Evolutionary conservation across 2,329 filamentous ascomycete genomes (phyloP), one percentile per base, ranked within the genome.

Genomic region (Cladosporium sphaerospermum): DNA sequence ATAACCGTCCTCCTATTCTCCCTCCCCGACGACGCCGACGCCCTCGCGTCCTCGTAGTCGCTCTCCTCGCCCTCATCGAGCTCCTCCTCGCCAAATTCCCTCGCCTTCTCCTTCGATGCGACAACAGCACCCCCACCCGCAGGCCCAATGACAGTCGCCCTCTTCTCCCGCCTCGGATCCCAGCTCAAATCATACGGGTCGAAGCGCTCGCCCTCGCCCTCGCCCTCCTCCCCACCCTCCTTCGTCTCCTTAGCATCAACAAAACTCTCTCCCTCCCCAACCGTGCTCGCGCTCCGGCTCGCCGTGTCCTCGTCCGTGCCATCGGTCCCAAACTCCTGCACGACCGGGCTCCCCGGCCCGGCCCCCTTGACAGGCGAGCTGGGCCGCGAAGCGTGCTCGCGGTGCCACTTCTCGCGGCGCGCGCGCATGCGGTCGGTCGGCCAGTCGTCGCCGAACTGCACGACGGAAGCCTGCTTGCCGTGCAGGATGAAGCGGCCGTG

Each of bases 391-490:
- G 45, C 45, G 14, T 51, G 51, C 16, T 46, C 51, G 28, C 40
- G 34, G 40, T 53, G 51, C 57, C 64, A 67, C 47, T 59, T 57
- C 56, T 68, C 67, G 45, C 65, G 59, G 11, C 66, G 60, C 31
- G 59, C 32, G 45, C 61, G 60, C 61, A 69, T 68, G 28, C 62
- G 63, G 42, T 68, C 67, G 14, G 80, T 85, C 63, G 92, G 85
- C 74, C 96, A 84, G 62, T 96, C 92, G n/a, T 85, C 84, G 8
- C 91, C 90, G 67, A 99, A 95, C n/a, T 89, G 95, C 61, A 99
- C 89, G 53, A 99, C 88, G 1, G 90, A 96, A 2, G 93, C 93
- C 71, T 99, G 97, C 75, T 97, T 99, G 56, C 93, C 92, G 65
- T 99, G 93, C 3, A 99, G 85, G 3, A 93, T 95, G 69, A 99